Evolutionary conservation across 1,284 basidiomycete genomes (phyloP).

Genomic region (Malassezia yamatoensis): DNA sequence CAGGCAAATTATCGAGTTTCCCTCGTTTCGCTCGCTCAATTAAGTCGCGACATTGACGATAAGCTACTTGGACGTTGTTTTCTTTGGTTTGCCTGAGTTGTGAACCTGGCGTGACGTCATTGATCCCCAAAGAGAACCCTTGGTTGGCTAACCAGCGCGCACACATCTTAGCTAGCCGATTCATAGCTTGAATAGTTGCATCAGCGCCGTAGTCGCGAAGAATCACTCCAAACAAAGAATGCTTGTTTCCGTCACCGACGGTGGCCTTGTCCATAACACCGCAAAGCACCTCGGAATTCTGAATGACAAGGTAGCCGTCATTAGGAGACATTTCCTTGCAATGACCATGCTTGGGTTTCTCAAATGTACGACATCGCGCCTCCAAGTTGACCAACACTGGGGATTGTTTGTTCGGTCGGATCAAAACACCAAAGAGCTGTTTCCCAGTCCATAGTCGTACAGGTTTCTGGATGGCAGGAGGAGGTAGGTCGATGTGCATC

Average conservation of each 20-base stretch:
- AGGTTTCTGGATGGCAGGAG: constrained; percentile 89
- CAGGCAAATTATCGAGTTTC: constrained; percentile 85
- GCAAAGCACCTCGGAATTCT: constrained; percentile 98
- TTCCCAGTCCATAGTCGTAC: constrained; percentile 93
- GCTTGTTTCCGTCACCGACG: constrained; percentile 97
- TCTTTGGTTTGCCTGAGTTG: constrained; percentile 73
- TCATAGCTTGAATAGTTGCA: constrained; percentile 91
- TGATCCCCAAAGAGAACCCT: constrained; percentile 96
- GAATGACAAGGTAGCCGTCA: constrained; percentile 93
- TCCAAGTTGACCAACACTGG: constrained; percentile 75
- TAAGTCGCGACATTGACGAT: constrained; percentile 72
- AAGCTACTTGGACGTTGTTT: constrained; percentile 74
- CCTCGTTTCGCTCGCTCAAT: constrained; percentile 85
- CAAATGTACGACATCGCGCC: constrained; percentile 85
- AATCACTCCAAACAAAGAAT: constrained; percentile 96
- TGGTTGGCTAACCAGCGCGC: constrained; percentile 92
- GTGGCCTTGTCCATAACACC: constrained; percentile 98
- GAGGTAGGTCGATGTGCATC: constrained; percentile 86
- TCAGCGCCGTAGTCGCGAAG: constrained; percentile 91
- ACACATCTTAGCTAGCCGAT: constrained; percentile 85
- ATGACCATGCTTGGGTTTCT: constrained; percentile 60
- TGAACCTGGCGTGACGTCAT: constrained; percentile 92
- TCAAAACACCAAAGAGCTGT: constrained; percentile 90
- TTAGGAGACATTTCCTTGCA: constrained; percentile 82
- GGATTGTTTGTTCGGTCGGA: constrained; percentile 81